Base-by-base conservation (phyloP, 2,329 filamentous ascomycete genomes). In the Paraphaeosphaeria sporulosa region DNA sequence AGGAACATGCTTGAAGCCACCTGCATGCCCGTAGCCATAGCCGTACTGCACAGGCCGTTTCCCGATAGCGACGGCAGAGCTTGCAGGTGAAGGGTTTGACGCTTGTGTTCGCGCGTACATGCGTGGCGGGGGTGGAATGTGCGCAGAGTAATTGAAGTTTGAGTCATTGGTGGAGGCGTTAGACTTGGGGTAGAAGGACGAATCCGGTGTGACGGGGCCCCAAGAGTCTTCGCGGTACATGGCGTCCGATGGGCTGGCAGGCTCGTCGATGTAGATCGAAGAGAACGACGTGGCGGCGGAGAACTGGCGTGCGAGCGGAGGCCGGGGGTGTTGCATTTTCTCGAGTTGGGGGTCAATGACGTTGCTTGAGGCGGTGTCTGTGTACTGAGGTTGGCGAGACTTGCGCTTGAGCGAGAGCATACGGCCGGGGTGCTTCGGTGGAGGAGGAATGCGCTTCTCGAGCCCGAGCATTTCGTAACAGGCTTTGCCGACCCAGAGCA, bases 401-500 rank as follows among this genome's bases (percentile, higher is more conserved):
- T 57, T 61, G 12, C 58, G 60, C 17, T 65, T 63, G 3, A 73
- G 57, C 1, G 70, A 71, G 8, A 72, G 55, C 63, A 73, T 72
- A 10, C 69, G 72, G 8, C 63, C 71, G 51, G 73, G 72, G 43
- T 74, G 70, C 19, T 60, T 64, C n/a, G 72, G 72, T 8, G 71
- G 71, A 2, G 71, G 72, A 2, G 71, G 71, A 1, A 59, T 49
- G 7, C 61, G 64, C 25, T 68, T 67, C 21, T 74, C 71, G 1
- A 75, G 58, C 10, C 69, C 70, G 9, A 74, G 66, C 74, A 76
- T 76, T 32, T 76, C 73, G 60, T 76, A 71, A 55, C 60, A 70
- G 1, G 75, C 62, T 53, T 78, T 78, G 5, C 76, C 76, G 9
- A 78, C 69, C 76, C 76, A 78, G 19, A 78, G 70, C 76, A 78